A percentile compares a stretch with the other conserved stretches of the same genome.
These are phyloP conservation scores for Tylopilus cervinicoccineus DNA, from an alignment of 768 basidiomycete genomes.

Conservation along the genomic window DNA sequence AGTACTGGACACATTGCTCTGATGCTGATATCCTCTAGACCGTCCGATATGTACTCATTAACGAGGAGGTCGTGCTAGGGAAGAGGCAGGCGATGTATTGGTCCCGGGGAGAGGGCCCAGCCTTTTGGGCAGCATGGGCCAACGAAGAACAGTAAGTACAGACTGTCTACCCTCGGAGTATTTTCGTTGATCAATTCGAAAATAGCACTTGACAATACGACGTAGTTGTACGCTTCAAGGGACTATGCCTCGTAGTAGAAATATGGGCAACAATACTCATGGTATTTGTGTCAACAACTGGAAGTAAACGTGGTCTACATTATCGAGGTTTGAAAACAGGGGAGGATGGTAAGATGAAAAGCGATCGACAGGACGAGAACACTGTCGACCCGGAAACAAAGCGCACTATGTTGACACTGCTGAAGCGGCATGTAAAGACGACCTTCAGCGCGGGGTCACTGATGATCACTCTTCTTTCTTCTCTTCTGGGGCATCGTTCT, in stretches of 20 bases:
- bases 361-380: neutral
- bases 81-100: constrained; percentile 69
- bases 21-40: constrained; percentile 41
- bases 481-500: constrained; percentile 26
- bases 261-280: constrained; percentile 7
- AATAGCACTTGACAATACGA: neutral
- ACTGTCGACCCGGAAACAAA: constrained; percentile 3
- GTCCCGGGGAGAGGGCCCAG: constrained; percentile 58
- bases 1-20: neutral
- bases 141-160: constrained; percentile 47
- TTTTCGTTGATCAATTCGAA: neutral
- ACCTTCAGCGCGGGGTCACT: constrained; percentile 1
- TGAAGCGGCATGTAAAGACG: constrained; percentile 1
- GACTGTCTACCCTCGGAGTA: neutral
- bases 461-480: constrained; percentile 30
- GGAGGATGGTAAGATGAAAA: constrained; percentile 12
- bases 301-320: constrained; percentile 33
- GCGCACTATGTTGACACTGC: constrained; percentile 6
- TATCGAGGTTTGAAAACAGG: constrained; percentile 14
- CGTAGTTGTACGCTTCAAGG: neutral
- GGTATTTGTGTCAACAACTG: constrained; percentile 26
- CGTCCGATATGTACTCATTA: constrained; percentile 79
- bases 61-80: constrained; percentile 64
- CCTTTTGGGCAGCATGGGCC: constrained; percentile 78
- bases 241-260: neutral